Percentiles rank a stretch among this genome's conserved stretches.
These are phyloP conservation scores for Pythium utonaiense DNA, from an alignment of 352 stramenopile species.

Conservation along the genomic window DNA sequence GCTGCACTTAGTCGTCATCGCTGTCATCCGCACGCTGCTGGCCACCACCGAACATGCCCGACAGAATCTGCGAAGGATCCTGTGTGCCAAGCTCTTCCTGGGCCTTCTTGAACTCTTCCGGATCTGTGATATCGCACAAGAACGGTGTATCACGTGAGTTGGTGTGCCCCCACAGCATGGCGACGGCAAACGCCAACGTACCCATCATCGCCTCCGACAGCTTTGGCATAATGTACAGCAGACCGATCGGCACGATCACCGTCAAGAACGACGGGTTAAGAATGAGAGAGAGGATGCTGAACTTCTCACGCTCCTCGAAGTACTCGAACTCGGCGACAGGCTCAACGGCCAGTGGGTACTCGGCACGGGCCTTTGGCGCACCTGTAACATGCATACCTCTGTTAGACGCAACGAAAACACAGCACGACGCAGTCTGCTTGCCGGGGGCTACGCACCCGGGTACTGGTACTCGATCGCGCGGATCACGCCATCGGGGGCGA, in stretches of 20 bases:
- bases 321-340: constrained; percentile 69
- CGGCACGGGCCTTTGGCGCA: constrained; percentile 49
- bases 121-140: constrained; percentile 38
- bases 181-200: constrained; percentile 19
- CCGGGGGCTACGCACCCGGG: constrained; percentile 25
- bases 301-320: constrained; percentile 84
- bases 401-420: too few species aligned
- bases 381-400: constrained; percentile 12
- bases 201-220: constrained; percentile 76
- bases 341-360: constrained; percentile 64
- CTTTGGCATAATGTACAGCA: constrained; percentile 80
- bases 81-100: constrained; percentile 79
- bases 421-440: too few species aligned
- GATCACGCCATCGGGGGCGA: constrained; percentile 47
- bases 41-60: constrained; percentile 69
- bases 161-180: too few species aligned
- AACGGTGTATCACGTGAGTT: not conserved
- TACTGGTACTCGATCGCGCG: constrained; percentile 81
- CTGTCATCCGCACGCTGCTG: constrained; percentile 50
- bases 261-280: constrained; percentile 84
- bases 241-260: constrained; percentile 64
- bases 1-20: constrained; percentile 50
- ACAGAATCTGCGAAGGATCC: constrained; percentile 63
- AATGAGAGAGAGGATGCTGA: constrained; percentile 67
- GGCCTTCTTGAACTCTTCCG: constrained; percentile 84